Evolutionary conservation across 1,139 yeast species (phyloP).

Genomic region (Candida neerlandica): DNA sequence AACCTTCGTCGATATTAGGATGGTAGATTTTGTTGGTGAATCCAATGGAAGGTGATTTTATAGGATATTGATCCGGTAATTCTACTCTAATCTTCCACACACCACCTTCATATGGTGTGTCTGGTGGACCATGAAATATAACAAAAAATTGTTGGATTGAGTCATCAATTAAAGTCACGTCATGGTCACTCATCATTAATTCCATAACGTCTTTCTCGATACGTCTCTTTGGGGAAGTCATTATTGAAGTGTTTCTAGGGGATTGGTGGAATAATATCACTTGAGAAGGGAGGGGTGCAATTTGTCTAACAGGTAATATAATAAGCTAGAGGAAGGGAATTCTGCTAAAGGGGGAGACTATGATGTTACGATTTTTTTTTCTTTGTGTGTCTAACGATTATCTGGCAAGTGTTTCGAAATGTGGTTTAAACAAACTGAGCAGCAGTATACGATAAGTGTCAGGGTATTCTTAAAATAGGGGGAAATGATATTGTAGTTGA

Average conservation of each 20-base stretch:
- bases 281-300: no score
- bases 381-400: no score
- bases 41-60: conserved; percentile 94
- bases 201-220: conserved; percentile 98
- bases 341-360: no score
- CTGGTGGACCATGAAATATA: conserved; percentile 83
- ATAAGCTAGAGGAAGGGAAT: no score
- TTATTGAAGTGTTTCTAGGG: conserved; percentile 13
- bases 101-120: conserved; percentile 89
- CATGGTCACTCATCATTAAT: conserved; percentile 93
- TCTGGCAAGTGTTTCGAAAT: no score
- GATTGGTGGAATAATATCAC: no score
- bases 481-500: no score
- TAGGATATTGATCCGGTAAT: conserved; percentile 93
- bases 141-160: conserved; percentile 91
- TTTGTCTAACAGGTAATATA: no score
- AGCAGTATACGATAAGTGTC: no score
- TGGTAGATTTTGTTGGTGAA: conserved; percentile 90
- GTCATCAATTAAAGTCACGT: conserved; percentile 82
- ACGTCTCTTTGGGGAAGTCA: conserved; percentile 81
- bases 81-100: conserved; percentile 92
- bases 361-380: no score
- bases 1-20: conserved; percentile 87
- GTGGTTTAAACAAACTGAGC: no score
- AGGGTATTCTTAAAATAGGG: no score